Base-by-base conservation (phyloP, 2,329 filamentous ascomycete genomes). In the Elsinoe necatrix region DNA sequence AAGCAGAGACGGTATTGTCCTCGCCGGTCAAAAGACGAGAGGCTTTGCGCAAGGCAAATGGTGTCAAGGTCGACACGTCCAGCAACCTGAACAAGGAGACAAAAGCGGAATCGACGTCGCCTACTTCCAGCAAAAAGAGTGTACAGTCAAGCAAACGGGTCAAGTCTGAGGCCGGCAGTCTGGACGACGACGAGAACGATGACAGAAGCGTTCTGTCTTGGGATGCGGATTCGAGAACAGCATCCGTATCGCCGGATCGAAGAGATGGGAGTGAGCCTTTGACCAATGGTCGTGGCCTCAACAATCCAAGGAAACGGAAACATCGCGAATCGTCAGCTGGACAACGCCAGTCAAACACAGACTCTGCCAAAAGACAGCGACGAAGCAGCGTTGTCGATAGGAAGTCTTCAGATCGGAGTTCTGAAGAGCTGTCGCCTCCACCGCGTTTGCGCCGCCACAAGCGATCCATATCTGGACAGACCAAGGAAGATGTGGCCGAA, bases 391-490 rank as follows among this genome's bases (percentile, higher is more conserved):
- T 50, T 29, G 52, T 48, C 9, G 31, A 42, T 16, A 20, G 16
- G 9, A 54, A 52, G 7, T 23, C 18, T 29, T 45, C 47, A 12
- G 47, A 43, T 20, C 52, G 59, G 21, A 57, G 56, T 7, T 55
- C 59, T 23, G 54, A 51, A 18, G 67, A 73, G 56, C 69, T 78
- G 60, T 87, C 85, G 8, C 70, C 75, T 18, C 87, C 85, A 16
- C 84, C 84, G 9, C 80, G 76, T 48, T 67, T 73, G 50, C 77
- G 79, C 62, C 67, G 71, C 25, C 84, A 87, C 66, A 78, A 83
- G 55, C 78, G 84, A 58, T 85, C 83, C 62, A 72, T 76, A 25
- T 87, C 85, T 1, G 84, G 80, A 0, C 83, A 86, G 64, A 73
- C 84, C 18, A 75, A 80, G 1, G 73, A 78, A 2, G 68, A 81